phyloP scores from a whole-genome alignment of 169 alveolate species.

The Eimeria brunetti region DNA sequence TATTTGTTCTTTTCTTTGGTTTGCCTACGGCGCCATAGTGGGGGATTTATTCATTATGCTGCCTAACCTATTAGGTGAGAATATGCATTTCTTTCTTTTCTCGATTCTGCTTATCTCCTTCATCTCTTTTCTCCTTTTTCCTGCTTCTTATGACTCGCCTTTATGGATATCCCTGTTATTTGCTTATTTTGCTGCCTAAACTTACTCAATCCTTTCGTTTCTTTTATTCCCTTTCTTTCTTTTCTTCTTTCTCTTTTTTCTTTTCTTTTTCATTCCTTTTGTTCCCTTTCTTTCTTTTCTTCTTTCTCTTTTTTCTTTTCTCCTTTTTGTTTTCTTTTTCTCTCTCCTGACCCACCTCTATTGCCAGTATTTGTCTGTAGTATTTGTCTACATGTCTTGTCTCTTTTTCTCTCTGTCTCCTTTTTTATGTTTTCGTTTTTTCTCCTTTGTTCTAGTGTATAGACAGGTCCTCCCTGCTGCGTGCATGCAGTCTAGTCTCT shows the following conservation, averaged over 20 bases:
- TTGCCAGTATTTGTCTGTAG: too few relatives aligned
- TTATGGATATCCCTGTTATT: background rate
- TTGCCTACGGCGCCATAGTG: conserved; percentile 61
- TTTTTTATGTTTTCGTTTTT: too few relatives aligned
- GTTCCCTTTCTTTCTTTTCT: too few relatives aligned
- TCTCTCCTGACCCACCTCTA: too few relatives aligned
- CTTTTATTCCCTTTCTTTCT: background rate
- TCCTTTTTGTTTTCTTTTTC: too few relatives aligned
- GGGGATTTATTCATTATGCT: conserved; percentile 63
- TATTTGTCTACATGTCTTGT: too few relatives aligned
- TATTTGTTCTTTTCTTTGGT: conserved; percentile 54
- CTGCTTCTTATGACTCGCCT: background rate
- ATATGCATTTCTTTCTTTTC: background rate
- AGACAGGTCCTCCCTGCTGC: too few relatives aligned
- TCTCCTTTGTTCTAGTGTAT: too few relatives aligned
- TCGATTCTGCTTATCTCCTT: background rate
- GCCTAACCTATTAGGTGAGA: conserved; percentile 66
- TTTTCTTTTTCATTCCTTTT: too few relatives aligned
- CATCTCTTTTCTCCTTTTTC: background rate
- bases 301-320: too few relatives aligned
- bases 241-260: background rate
- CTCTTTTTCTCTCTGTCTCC: too few relatives aligned
- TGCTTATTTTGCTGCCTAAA: background rate
- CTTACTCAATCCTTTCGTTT: background rate
- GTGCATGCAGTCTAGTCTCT: too few relatives aligned